Percentiles rank a stretch among this genome's conserved stretches.
phyloP scores from a whole-genome alignment of 2,329 filamentous ascomycete species.

The Xylariales sp. region DNA sequence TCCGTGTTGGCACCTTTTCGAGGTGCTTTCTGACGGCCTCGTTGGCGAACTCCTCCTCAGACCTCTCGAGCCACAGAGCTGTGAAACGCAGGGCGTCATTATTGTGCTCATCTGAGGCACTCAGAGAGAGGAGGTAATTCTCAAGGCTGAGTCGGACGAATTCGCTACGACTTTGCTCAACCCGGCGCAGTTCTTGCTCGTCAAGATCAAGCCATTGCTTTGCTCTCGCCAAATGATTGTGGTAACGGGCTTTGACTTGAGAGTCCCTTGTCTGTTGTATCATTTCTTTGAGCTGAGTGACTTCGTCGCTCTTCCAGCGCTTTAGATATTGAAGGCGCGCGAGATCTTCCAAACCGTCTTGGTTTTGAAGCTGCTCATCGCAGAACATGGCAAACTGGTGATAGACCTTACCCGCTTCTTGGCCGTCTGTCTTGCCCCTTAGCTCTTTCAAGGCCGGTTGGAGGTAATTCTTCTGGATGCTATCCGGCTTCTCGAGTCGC shows the following conservation, averaged over 20 bases:
- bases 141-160: constrained; percentile 87
- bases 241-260: constrained; percentile 52
- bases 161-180: constrained; percentile 70
- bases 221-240: constrained; percentile 64
- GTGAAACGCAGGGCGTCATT: constrained; percentile 90
- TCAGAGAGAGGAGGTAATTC: constrained; percentile 84
- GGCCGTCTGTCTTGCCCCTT: constrained; percentile 60
- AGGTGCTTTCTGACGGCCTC: constrained; percentile 69
- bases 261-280: constrained; percentile 45
- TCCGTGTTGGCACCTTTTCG: constrained; percentile 74
- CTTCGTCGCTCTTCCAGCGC: constrained; percentile 76
- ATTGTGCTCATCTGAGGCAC: constrained; percentile 82
- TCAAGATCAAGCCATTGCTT: constrained; percentile 89
- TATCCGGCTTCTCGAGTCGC: constrained; percentile 83
- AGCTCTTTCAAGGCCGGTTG: constrained; percentile 80
- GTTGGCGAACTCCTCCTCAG: constrained; percentile 72
- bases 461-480: constrained; percentile 83
- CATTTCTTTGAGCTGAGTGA: constrained; percentile 64
- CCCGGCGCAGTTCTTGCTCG: constrained; percentile 75
- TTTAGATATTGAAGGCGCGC: constrained; percentile 74
- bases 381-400: constrained; percentile 96
- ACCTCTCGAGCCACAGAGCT: constrained; percentile 88
- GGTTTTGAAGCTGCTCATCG: constrained; percentile 86
- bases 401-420: constrained; percentile 81
- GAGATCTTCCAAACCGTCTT: constrained; percentile 80